A percentile compares a stretch with the other conserved stretches of the same genome.
Evolutionary conservation across 805 yeast species (phyloP).

Genomic region (Aciculoconidium aculeatum): DNA sequence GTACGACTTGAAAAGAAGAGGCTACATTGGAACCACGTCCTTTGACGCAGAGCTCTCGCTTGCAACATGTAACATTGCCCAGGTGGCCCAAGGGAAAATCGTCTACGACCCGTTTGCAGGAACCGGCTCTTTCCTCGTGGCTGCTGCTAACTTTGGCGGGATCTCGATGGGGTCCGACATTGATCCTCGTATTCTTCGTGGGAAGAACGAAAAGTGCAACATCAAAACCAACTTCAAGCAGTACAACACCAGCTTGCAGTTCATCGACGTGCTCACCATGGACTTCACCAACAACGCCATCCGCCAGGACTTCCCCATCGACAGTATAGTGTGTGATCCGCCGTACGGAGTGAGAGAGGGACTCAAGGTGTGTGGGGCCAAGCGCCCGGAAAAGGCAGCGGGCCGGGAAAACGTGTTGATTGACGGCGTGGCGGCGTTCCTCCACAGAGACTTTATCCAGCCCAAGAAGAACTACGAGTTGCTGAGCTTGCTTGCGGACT

Average conservation of each 20-base stretch:
- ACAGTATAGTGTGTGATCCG: constrained; percentile 90
- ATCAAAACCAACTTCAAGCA: constrained; percentile 68
- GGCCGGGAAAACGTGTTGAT: constrained; percentile 74
- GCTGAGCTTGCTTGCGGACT: constrained; percentile 70
- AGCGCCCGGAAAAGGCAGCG: constrained; percentile 54
- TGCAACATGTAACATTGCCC: constrained; percentile 82
- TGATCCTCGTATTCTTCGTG: constrained; percentile 73
- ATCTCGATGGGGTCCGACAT: constrained; percentile 83
- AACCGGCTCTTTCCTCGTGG: constrained; percentile 88
- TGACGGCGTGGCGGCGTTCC: constrained; percentile 71
- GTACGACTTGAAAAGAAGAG: constrained; percentile 76
- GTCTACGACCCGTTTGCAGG: constrained; percentile 96
- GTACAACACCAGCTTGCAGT: constrained; percentile 52
- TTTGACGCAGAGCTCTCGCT: constrained; percentile 91
- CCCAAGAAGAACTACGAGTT: constrained; percentile 89
- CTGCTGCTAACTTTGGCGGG: constrained; percentile 83
- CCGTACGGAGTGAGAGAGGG: constrained; percentile 98
- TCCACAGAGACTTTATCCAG: constrained; percentile 78
- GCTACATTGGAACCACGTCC: constrained; percentile 91
- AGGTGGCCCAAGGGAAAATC: constrained; percentile 56
- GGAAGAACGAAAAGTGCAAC: constrained; percentile 50
- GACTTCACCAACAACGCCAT: constrained; percentile 92
- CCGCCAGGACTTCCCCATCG: constrained; percentile 55
- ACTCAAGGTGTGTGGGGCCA: constrained; percentile 85
- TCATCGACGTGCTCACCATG: constrained; percentile 79